A percentile compares a stretch with the other conserved stretches of the same genome.
Conservation (phyloP, 2,329 filamentous ascomycete genomes). For the Talaromyces sp. region DNA sequence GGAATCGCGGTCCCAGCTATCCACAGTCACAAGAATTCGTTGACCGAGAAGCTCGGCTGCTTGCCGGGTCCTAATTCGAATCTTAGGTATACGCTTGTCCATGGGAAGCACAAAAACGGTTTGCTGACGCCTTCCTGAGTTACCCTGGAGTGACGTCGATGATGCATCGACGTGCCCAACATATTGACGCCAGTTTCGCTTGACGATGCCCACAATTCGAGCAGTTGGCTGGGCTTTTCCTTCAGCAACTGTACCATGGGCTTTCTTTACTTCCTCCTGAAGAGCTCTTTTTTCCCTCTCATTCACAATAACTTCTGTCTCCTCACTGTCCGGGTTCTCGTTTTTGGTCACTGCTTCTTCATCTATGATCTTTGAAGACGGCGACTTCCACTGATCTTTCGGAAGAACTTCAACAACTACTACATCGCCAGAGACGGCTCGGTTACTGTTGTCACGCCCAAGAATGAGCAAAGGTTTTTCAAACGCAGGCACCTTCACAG, state of each 20-base stretch:
- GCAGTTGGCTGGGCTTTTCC: slow-evolving; percentile 84
- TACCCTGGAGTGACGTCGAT: slow-evolving; percentile 69
- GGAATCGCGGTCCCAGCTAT: slow-evolving; percentile 91
- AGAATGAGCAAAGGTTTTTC: slow-evolving; percentile 83
- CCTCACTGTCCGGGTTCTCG: slow-evolving; percentile 84
- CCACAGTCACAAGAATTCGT: slow-evolving; percentile 86
- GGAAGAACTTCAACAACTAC: slow-evolving; percentile 92
- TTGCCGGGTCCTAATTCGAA: slow-evolving; percentile 85
- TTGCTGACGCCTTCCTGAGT: slow-evolving; percentile 79
- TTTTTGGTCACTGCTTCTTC: slow-evolving; percentile 89
- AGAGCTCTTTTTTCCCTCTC: slow-evolving; percentile 81
- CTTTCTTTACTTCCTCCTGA: slow-evolving; percentile 85
- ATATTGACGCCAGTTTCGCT: slow-evolving; percentile 96
- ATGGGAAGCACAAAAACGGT: slow-evolving; percentile 94
- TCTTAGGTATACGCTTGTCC: slow-evolving; percentile 97
- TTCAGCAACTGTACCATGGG: slow-evolving; percentile 72
- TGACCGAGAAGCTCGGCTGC: slow-evolving; percentile 85
- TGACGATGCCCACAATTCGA: slow-evolving; percentile 84
- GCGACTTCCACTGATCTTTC: slow-evolving; percentile 93
- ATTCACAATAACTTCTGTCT: slow-evolving; percentile 72
- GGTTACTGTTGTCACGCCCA: slow-evolving; percentile 93
- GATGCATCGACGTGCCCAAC: slow-evolving; percentile 91
- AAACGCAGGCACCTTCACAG: slow-evolving; percentile 84
- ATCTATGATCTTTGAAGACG: slow-evolving; percentile 92
- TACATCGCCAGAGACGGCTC: slow-evolving; percentile 84